phyloP scores from a whole-genome alignment of 352 stramenopile genomes.

The Pythium rishiriense region DNA sequence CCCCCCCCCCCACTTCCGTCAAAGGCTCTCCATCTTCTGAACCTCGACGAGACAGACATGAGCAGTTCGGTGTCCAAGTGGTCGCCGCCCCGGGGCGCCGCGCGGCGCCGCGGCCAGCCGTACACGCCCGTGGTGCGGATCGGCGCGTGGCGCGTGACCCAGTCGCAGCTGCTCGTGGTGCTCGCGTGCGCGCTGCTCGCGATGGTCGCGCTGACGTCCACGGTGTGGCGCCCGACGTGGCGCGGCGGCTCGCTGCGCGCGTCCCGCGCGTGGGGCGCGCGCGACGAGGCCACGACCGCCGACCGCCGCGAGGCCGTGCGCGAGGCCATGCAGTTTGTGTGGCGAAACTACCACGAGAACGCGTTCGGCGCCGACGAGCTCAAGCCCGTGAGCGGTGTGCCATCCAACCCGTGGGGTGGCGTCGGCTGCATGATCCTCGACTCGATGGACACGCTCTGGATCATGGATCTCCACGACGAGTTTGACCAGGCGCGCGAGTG shows the following conservation, averaged over 20 bases:
- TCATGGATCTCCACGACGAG: slow-evolving; percentile 93
- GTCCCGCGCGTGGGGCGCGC: background rate
- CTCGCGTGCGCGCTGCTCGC: slow-evolving; percentile 11
- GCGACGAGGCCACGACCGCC: slow-evolving; percentile 28
- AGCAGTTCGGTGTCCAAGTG: slow-evolving; percentile 12
- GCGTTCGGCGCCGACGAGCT: slow-evolving; percentile 97
- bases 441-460: slow-evolving; percentile 96
- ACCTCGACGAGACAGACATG: too few species aligned
- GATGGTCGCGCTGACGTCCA: slow-evolving; percentile 13
- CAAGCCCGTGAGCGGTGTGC: slow-evolving; percentile 64
- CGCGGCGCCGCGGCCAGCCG: background rate
- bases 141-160: slow-evolving; percentile 21
- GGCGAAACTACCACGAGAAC: slow-evolving; percentile 91
- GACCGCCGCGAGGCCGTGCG: slow-evolving; percentile 45
- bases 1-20: background rate
- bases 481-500: slow-evolving; percentile 90
- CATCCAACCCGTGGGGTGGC: slow-evolving; percentile 84
- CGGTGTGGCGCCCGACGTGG: background rate
- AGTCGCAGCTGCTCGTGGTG: slow-evolving; percentile 18
- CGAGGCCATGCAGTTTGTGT: slow-evolving; percentile 80
- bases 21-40: background rate
- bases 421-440: slow-evolving; percentile 94
- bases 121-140: slow-evolving; percentile 9
- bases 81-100: slow-evolving; percentile 14
- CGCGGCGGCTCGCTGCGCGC: background rate